Conservation (phyloP, 2,329 filamentous ascomycete species). For the Colletotrichum sp. region DNA sequence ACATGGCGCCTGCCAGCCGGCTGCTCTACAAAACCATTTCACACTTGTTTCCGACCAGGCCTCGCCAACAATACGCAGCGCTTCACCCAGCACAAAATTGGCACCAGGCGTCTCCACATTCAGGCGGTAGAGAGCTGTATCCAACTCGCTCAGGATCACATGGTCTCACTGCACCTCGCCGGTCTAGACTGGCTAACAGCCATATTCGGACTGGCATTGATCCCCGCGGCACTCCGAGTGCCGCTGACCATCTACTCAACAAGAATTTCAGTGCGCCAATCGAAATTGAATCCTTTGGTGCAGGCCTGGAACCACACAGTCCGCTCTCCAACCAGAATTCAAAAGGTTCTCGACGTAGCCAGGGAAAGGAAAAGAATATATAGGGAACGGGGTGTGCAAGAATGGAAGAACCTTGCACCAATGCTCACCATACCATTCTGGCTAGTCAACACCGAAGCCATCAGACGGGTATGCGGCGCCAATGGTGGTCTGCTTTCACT, state of each 20-base stretch:
- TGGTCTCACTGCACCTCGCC: conserved; percentile 39
- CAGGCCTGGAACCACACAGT: conserved; percentile 30
- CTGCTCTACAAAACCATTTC: background rate
- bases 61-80: background rate
- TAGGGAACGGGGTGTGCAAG: conserved; percentile 46
- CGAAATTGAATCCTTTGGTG: conserved; percentile 33
- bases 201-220: conserved; percentile 39
- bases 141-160: background rate
- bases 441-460: conserved; percentile 53
- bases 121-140: conserved; percentile 28
- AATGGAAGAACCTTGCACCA: conserved; percentile 49
- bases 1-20: background rate
- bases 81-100: background rate
- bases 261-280: background rate
- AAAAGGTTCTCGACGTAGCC: background rate
- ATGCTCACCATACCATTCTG: conserved; percentile 53
- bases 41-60: background rate
- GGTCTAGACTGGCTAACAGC: conserved; percentile 54
- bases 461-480: conserved; percentile 52
- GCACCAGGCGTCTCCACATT: conserved; percentile 32
- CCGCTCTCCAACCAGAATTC: background rate
- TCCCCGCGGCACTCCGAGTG: conserved; percentile 48
- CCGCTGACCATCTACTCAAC: conserved; percentile 50
- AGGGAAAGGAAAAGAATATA: conserved; percentile 32
- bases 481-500: conserved; percentile 37